Evolutionary conservation across 1,139 yeast species (phyloP), one percentile per base, ranked within the genome.

Genomic region (Nakaseomyces sp.): DNA sequence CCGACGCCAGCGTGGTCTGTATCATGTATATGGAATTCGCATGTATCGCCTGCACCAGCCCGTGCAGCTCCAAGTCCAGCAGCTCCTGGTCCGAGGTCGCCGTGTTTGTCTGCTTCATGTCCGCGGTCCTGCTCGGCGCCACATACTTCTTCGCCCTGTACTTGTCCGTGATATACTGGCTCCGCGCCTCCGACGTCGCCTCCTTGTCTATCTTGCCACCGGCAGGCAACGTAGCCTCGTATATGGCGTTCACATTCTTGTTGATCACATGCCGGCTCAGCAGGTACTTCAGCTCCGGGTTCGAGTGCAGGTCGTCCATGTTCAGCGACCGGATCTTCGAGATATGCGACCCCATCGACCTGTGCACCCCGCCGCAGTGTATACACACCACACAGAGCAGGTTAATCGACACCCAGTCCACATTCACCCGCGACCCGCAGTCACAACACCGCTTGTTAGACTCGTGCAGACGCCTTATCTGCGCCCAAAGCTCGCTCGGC

Each of bases 381-480:
- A 87, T 80, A 63, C 97, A 89, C 35, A 89, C 70, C 9, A 83
- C 76, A 19, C 79, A 78, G 46, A 87, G 66, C 42, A 82, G 66
- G 56, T 85, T 89, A 50, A 87, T 70, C 0, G 96, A 84, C 4
- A 89, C 75, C 96, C 96, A 89, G 55, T 88, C 96, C 8, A 86
- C 94, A 26, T 73, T 66, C 8, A 74, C 77, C 0, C 66, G 55
- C 2, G 76, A 60, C 0, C 82, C 81, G 68, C 97, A 89, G 57
- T 89, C 97, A 9, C 87, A 84, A 63, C 97, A 89, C 7, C 56
- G 51, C 17, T 63, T 57, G 57, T 89, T 89, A 31, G 79, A 73
- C n/a, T 74, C 66, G 41, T 79, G 76, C 7, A 68, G 63, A 0
- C 66, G 56, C 44, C 74, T 66, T 1, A 82, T 82, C 38, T 22